Conservation (phyloP, 1,284 basidiomycete species). For the Apiotrichum porosum region DNA sequence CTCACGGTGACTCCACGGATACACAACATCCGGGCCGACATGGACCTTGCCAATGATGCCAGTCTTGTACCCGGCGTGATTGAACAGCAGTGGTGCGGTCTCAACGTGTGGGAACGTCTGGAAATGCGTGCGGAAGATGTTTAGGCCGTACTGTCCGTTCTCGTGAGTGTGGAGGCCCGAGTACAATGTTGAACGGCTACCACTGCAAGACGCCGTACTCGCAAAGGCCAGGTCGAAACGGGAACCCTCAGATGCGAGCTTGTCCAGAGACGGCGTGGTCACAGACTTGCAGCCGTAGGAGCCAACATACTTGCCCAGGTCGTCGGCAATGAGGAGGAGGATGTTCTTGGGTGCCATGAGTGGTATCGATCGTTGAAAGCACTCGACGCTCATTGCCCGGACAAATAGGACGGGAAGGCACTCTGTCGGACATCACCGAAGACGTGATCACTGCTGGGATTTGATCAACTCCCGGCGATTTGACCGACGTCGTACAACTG, state of each 20-base stretch:
- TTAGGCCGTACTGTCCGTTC: constrained; percentile 27
- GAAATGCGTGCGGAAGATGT: constrained; percentile 16
- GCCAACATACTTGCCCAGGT: constrained; percentile 36
- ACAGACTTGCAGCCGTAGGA: constrained; percentile 15
- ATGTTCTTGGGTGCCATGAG: constrained; percentile 12
- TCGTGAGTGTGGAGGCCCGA: constrained; percentile 28
- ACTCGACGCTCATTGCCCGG: too few relatives aligned
- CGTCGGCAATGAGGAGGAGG: constrained; percentile 25
- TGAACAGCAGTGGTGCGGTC: constrained; percentile 19
- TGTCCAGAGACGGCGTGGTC: constrained; percentile 18
- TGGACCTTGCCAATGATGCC: constrained; percentile 25
- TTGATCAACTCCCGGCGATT: too few relatives aligned
- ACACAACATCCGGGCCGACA: constrained; percentile 19
- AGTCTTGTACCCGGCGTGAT: constrained; percentile 16
- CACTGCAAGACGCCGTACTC: constrained; percentile 22
- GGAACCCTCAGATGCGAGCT: constrained; percentile 15
- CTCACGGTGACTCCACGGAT: constrained; percentile 16
- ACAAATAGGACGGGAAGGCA: too few relatives aligned
- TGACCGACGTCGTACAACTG: too few relatives aligned
- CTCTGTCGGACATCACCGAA: too few relatives aligned
- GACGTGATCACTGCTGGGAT: too few relatives aligned
- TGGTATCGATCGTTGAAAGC: too few relatives aligned
- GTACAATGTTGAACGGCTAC: constrained; percentile 21
- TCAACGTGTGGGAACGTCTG: constrained; percentile 22
- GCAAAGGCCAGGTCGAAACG: constrained; percentile 23